These are phyloP conservation scores for Phytopythium ostracodes DNA, from an alignment of 352 stramenopile genomes.

Conservation along the genomic window DNA sequence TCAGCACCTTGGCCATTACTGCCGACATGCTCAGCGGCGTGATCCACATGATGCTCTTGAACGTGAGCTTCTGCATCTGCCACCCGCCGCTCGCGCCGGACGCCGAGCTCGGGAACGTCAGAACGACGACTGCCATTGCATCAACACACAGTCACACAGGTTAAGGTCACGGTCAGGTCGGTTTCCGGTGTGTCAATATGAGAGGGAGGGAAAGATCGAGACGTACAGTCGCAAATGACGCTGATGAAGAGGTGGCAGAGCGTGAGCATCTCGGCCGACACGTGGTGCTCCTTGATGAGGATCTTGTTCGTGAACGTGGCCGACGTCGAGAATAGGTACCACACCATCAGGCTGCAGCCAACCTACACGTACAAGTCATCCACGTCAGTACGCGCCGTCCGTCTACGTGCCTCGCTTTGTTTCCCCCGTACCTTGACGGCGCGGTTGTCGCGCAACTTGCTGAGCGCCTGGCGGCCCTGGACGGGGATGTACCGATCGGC, in stretches of 20 bases:
- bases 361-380: conserved; percentile 14
- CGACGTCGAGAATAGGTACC: conserved; percentile 80
- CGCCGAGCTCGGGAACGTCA: conserved; percentile 57
- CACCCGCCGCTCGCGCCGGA: conserved; percentile 34
- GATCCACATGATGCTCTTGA: conserved; percentile 67
- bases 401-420: background rate
- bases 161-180: background rate
- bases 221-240: conserved; percentile 72
- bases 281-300: conserved; percentile 84
- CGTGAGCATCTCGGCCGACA: conserved; percentile 83
- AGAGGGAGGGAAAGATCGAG: background rate
- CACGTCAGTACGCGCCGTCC: background rate
- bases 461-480: conserved; percentile 14
- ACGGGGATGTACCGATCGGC: conserved; percentile 12
- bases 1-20: conserved; percentile 77
- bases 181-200: too few relatives aligned
- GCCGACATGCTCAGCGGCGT: conserved; percentile 76
- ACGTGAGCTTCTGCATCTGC: conserved; percentile 57
- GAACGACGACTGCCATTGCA: conserved; percentile 45
- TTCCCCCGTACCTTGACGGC: conserved; percentile 7
- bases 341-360: conserved; percentile 38
- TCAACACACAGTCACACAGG: background rate
- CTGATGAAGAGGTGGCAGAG: conserved; percentile 82
- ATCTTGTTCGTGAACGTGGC: conserved; percentile 86
- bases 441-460: conserved; percentile 27